These are phyloP conservation scores for Gentiana macrophylla DNA, from an alignment of 257 asterid genomes.

Conservation along the genomic window DNA sequence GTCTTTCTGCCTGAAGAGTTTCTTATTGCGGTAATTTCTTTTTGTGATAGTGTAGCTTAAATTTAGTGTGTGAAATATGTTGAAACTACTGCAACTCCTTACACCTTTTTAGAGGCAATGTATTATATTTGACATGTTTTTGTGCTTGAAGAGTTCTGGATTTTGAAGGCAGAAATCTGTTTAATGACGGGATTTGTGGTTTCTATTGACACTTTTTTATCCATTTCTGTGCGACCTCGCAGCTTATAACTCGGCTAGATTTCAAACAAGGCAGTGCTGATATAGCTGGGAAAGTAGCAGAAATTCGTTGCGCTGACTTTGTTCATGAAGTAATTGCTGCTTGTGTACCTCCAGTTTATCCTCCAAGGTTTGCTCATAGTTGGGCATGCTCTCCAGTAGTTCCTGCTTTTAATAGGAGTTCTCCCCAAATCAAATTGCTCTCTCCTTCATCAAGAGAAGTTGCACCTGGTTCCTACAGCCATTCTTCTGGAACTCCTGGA, in stretches of 20 bases:
- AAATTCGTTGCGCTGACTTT: constrained; percentile 87
- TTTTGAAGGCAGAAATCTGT: constrained; percentile 1
- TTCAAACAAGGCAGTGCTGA: constrained; percentile 90
- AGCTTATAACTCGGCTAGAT: constrained; percentile 93
- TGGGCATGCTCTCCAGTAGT: constrained; percentile 97
- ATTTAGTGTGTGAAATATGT: too few relatives aligned
- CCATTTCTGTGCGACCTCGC: constrained; percentile 22
- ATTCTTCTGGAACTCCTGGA: constrained; percentile 83
- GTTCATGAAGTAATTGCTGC: constrained; percentile 97
- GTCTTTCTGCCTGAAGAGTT: too few relatives aligned
- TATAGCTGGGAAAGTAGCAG: constrained; percentile 97
- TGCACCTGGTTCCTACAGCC: constrained; percentile 71
- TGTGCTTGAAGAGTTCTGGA: neutral
- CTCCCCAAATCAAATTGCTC: constrained; percentile 49
- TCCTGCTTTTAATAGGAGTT: constrained; percentile 59
- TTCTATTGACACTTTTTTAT: constrained; percentile 14
- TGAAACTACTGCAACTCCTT: neutral
- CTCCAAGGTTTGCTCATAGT: constrained; percentile 93
- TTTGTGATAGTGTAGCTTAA: too few relatives aligned
- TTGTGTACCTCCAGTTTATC: constrained; percentile 97
- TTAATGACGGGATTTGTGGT: constrained; percentile 1
- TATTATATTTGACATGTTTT: neutral
- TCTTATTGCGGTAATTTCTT: too few relatives aligned
- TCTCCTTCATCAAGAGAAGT: constrained; percentile 82
- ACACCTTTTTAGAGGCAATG: neutral